Evolutionary conservation across 1,284 basidiomycete genomes (phyloP).

Genomic region (Ceratobasidium sp.): DNA sequence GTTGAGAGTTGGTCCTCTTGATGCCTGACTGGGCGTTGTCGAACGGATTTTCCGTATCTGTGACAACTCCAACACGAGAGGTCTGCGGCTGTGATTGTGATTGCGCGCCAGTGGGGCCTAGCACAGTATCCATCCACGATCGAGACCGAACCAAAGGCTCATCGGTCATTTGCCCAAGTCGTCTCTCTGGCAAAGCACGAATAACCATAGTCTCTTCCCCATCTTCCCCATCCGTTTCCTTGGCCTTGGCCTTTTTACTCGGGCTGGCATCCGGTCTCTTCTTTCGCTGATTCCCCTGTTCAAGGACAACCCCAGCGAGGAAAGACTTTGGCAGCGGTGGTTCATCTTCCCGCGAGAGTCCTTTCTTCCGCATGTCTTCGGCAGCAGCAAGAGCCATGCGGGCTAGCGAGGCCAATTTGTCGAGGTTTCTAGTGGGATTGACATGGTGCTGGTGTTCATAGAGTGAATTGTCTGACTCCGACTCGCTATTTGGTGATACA

Average conservation of each 20-base stretch:
- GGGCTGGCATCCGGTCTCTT: conserved; percentile 22
- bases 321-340: conserved; percentile 32
- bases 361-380: conserved; percentile 39
- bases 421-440: conserved; percentile 12
- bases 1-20: conserved; percentile 33
- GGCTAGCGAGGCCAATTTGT: conserved; percentile 34
- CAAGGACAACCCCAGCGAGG: conserved; percentile 30
- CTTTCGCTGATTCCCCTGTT: conserved; percentile 17
- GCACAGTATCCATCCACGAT: conserved; percentile 39
- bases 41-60: conserved; percentile 31
- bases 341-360: conserved; percentile 34
- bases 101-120: conserved; percentile 20
- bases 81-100: background rate
- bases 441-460: conserved; percentile 38
- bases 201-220: conserved; percentile 20
- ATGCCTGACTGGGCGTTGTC: conserved; percentile 13
- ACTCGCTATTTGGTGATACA: conserved; percentile 24
- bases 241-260: conserved; percentile 22
- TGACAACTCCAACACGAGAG: conserved; percentile 11
- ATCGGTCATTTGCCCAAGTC: conserved; percentile 22
- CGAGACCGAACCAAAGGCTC: conserved; percentile 22
- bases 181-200: conserved; percentile 32
- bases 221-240: conserved; percentile 19
- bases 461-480: conserved; percentile 17
- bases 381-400: conserved; percentile 31